These are phyloP conservation scores for Chaetomium fimeti DNA, from an alignment of 495 filamentous ascomycete genomes.

Conservation along the genomic window DNA sequence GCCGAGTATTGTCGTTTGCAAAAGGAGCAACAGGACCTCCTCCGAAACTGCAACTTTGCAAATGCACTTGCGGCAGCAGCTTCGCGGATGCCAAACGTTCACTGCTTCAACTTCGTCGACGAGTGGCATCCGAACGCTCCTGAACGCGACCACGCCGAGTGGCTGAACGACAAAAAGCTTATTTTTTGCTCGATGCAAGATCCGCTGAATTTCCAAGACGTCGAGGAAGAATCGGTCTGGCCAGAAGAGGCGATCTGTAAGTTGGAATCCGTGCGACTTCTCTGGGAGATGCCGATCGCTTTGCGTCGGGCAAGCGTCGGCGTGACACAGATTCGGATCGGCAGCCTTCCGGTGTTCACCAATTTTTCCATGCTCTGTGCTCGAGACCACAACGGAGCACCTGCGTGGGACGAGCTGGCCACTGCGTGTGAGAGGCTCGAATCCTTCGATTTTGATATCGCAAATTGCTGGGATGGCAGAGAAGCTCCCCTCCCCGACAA, in stretches of 20 bases:
- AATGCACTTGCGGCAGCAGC: not conserved
- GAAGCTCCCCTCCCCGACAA: not conserved
- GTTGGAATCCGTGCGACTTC: not conserved
- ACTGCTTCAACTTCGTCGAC: not conserved
- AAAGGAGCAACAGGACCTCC: not conserved
- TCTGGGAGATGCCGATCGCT: slow-evolving; percentile 6
- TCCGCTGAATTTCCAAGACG: not conserved
- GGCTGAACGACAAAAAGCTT: not conserved
- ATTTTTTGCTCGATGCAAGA: not conserved
- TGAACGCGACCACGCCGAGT: too few relatives aligned
- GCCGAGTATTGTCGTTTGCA: not conserved
- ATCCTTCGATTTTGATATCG: not conserved
- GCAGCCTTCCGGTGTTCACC: not conserved
- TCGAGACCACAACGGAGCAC: not conserved
- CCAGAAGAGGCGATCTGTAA: not conserved
- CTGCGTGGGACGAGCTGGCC: not conserved
- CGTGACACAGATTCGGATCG: not conserved
- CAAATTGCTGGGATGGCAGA: not conserved
- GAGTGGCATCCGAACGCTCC: not conserved
- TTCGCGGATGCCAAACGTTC: not conserved
- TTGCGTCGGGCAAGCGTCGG: not conserved
- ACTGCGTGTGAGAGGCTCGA: not conserved
- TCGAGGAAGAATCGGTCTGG: not conserved
- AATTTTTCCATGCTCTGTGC: not conserved
- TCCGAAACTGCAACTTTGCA: not conserved